phyloP scores from a whole-genome alignment of 345 rosid species.

The Diplotaxis tenuifolia region DNA sequence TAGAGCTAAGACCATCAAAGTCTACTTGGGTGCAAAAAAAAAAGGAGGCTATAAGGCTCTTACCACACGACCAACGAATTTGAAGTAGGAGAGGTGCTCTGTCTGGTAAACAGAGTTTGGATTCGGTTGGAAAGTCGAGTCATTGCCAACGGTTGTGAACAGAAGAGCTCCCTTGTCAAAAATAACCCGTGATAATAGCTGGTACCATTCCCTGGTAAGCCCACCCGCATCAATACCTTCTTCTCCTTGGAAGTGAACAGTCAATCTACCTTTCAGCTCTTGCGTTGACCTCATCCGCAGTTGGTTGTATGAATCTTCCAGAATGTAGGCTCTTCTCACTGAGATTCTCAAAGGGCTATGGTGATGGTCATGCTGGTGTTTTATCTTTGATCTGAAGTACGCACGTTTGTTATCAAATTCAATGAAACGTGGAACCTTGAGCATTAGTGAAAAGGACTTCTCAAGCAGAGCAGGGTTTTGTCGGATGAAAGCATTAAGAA shows the following conservation, averaged over 20 bases:
- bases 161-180: conserved; percentile 94
- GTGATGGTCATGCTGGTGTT: conserved; percentile 91
- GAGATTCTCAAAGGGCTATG: conserved; percentile 88
- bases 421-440: conserved; percentile 91
- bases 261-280: conserved; percentile 91
- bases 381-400: conserved; percentile 90
- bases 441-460: conserved; percentile 94
- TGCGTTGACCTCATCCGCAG: conserved; percentile 76
- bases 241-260: conserved; percentile 95
- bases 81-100: conserved; percentile 97
- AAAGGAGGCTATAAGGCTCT: conserved; percentile 2
- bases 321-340: conserved; percentile 91
- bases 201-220: conserved; percentile 99
- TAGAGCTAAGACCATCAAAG: too few species aligned
- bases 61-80: conserved; percentile 95
- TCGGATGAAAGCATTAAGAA: conserved; percentile 89
- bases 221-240: conserved; percentile 99
- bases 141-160: conserved; percentile 97
- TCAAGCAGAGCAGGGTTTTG: conserved; percentile 92
- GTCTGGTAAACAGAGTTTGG: conserved; percentile 97
- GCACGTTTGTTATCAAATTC: conserved; percentile 97
- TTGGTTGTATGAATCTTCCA: conserved; percentile 97
- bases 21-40: not conserved
- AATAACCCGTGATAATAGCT: conserved; percentile 86
- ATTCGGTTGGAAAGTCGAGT: conserved; percentile 96